These are phyloP conservation scores for Penicillium macrosclerotiorum DNA, from an alignment of 495 filamentous ascomycete genomes.

Conservation along the genomic window DNA sequence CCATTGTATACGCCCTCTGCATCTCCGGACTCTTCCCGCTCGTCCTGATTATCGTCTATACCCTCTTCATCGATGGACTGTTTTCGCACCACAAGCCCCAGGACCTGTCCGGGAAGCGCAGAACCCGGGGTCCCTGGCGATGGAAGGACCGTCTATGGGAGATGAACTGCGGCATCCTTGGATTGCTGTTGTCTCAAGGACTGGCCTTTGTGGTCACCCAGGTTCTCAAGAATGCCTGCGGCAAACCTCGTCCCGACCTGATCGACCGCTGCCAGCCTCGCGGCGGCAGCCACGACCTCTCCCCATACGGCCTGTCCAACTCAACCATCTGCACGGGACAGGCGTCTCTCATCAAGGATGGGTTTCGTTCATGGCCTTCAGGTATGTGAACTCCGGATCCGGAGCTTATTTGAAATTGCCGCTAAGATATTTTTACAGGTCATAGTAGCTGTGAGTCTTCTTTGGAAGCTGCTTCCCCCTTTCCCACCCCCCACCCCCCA, in stretches of 20 bases:
- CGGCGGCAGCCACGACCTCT: constrained; percentile 32
- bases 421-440: too few relatives aligned
- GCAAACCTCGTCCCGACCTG: constrained; percentile 81
- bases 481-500: too few relatives aligned
- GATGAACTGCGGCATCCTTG: constrained; percentile 76
- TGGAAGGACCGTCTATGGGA: constrained; percentile 72
- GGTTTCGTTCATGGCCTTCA: constrained; percentile 82
- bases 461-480: too few relatives aligned
- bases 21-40: constrained; percentile 59
- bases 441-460: constrained; percentile 56
- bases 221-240: constrained; percentile 81
- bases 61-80: constrained; percentile 69
- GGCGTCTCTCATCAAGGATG: constrained; percentile 68
- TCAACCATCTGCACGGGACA: constrained; percentile 68
- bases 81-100: constrained; percentile 59
- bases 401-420: too few relatives aligned
- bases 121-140: constrained; percentile 66
- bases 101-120: constrained; percentile 39
- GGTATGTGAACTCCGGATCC: constrained; percentile 46
- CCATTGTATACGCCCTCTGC: constrained; percentile 54
- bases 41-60: constrained; percentile 66
- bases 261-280: constrained; percentile 65
- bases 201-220: constrained; percentile 75
- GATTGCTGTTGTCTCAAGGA: constrained; percentile 64
- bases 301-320: constrained; percentile 56